Percentiles rank a stretch among this genome's conserved stretches.
phyloP scores from a whole-genome alignment of 2,329 filamentous ascomycete species.

The Thermothelomyces thermophilus region DNA sequence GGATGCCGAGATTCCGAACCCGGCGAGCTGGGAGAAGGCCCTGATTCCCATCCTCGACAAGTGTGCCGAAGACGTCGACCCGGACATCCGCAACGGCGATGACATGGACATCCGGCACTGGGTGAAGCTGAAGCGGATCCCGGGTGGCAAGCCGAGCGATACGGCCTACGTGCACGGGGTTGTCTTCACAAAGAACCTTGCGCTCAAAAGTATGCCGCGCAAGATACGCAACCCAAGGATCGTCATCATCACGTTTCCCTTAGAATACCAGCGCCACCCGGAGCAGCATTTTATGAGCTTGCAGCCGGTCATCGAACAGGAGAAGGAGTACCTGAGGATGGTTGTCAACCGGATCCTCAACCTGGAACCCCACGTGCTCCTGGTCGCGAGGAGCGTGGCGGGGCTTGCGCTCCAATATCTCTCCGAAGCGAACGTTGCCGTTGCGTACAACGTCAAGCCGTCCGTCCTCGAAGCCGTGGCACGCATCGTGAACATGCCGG shows the following conservation, averaged over 20 bases:
- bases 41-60: conserved; percentile 83
- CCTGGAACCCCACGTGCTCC: conserved; percentile 72
- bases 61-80: conserved; percentile 90
- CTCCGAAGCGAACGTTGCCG: conserved; percentile 81
- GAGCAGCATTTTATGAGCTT: conserved; percentile 93
- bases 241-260: conserved; percentile 86
- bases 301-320: conserved; percentile 92
- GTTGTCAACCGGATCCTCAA: conserved; percentile 87
- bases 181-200: conserved; percentile 95
- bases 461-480: conserved; percentile 94
- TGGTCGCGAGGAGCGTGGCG: conserved; percentile 91
- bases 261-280: conserved; percentile 91
- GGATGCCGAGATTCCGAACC: conserved; percentile 67
- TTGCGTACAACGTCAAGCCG: conserved; percentile 93
- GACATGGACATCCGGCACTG: conserved; percentile 97
- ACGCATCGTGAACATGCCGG: conserved; percentile 81
- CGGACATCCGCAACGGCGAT: conserved; percentile 82
- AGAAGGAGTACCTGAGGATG: conserved; percentile 86
- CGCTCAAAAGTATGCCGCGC: conserved; percentile 91
- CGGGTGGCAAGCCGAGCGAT: conserved; percentile 81
- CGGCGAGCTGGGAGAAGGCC: conserved; percentile 79
- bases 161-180: conserved; percentile 95
- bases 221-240: conserved; percentile 78
- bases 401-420: conserved; percentile 85
- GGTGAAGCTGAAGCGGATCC: conserved; percentile 94